Base-by-base conservation (phyloP, 2,329 filamentous ascomycete genomes). In the Nannizzia gypsea region DNA sequence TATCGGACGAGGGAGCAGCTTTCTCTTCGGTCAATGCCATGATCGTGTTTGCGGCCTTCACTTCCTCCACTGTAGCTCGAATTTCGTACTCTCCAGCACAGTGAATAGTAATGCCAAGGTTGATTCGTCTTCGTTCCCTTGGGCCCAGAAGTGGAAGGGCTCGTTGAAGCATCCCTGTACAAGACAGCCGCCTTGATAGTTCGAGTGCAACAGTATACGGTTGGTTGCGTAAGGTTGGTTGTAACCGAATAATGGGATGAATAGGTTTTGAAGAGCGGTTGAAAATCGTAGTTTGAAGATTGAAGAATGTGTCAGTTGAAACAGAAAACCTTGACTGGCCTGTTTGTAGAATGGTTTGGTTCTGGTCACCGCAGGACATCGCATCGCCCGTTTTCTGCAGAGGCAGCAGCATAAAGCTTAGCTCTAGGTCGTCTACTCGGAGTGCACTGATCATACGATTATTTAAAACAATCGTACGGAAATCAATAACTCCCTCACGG, bases 51-150 rank as follows among this genome's bases (percentile, higher is more conserved):
- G 68, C 62, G 80, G 79, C 2, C 88, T 83, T 56, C 11, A 56
- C 22, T 76, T 96, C 91, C 73, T 96, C 91, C 0, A 96, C 83
- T 11, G 83, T 86, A 3, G 86, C 90, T 24, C 83, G 83, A 22
- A 96, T 79, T 72, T 95, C 90, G 70, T 92, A 96, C 64, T 89
- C 84, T 15, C 91, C 91, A 50, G 84, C 81, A 65, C 87, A 90
- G 36, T 96, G 80, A 34, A 86, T 81, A 46, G 88, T 88, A 48
- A 91, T 79, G 3, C 88, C 88, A 3, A 95, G 73, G 1, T 80
- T 78, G 22, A 88, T 77, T 62, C 85, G 81, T 0, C 79, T 77
- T n/a, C 74, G 81, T 50, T 80, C 77, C 3, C 83, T 81, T 0
- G 84, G 82, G 4, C 74, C 72, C 1, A 96, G 70, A 5, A 82